phyloP scores from a whole-genome alignment of 805 yeast genomes.

The Sugiyamaella smithiae region DNA sequence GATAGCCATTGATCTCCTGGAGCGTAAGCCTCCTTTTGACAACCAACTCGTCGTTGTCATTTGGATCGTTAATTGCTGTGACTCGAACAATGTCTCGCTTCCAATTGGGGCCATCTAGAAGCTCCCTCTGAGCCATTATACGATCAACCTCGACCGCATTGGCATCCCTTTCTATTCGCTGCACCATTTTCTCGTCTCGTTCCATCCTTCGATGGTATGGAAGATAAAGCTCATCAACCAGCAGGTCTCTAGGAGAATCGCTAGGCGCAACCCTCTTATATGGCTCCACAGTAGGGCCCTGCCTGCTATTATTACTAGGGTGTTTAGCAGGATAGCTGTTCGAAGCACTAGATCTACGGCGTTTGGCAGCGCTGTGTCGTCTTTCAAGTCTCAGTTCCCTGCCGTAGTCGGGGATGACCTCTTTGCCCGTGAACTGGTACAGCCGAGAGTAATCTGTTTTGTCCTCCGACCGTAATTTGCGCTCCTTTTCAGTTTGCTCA shows the following conservation, averaged over 20 bases:
- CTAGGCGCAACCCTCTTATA: not conserved
- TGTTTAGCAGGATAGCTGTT: not conserved
- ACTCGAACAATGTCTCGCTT: slow-evolving; percentile 42
- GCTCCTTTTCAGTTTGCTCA: not conserved
- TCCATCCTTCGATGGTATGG: slow-evolving; percentile 58
- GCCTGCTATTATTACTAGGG: not conserved
- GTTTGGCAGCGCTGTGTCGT: not conserved
- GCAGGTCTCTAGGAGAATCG: slow-evolving; percentile 38
- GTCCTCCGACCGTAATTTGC: not conserved
- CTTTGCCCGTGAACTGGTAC: slow-evolving; percentile 3
- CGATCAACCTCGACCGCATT: slow-evolving; percentile 57
- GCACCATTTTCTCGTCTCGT: slow-evolving; percentile 61
- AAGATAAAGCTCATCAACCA: slow-evolving; percentile 45
- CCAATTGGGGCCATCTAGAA: slow-evolving; percentile 50
- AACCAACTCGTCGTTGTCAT: slow-evolving; percentile 49
- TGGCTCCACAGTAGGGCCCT: not conserved
- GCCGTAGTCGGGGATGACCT: not conserved
- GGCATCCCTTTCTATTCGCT: slow-evolving; percentile 50
- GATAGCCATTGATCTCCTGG: slow-evolving; percentile 41
- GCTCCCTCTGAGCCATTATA: slow-evolving; percentile 40
- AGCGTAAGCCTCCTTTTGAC: slow-evolving; percentile 53
- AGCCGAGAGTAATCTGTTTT: not conserved
- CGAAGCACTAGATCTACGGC: not conserved
- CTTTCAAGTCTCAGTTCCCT: not conserved
- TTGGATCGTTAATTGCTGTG: slow-evolving; percentile 48